A percentile compares a stretch with the other conserved stretches of the same genome.
Conservation (phyloP, 495 filamentous ascomycete species). For the Podospora appendiculata region DNA sequence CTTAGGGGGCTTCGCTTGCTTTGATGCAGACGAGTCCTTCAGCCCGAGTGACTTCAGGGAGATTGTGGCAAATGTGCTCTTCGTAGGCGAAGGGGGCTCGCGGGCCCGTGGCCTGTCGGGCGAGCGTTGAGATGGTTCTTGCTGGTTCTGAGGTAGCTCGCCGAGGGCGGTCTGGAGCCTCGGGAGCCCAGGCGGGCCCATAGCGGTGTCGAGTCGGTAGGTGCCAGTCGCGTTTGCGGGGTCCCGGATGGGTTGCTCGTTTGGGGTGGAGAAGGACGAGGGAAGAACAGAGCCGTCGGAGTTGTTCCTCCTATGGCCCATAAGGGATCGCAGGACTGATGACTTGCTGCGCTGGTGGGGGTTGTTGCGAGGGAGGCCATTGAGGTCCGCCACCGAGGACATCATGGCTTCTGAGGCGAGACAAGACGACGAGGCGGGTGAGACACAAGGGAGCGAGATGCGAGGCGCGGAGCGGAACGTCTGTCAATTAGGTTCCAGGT, state of each 20-base stretch:
- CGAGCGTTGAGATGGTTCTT: conserved; percentile 28
- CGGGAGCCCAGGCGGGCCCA: conserved; percentile 6
- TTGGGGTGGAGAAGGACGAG: conserved; percentile 8
- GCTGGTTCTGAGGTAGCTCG: conserved; percentile 43
- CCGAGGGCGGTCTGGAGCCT: conserved; percentile 32
- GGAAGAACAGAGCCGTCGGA: conserved; percentile 37
- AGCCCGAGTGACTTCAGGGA: conserved; percentile 54
- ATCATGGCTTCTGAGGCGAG: conserved; percentile 3
- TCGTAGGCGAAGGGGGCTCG: conserved; percentile 39
- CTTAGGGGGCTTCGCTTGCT: conserved; percentile 38
- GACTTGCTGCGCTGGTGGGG: conserved; percentile 46
- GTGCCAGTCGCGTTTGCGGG: conserved; percentile 6
- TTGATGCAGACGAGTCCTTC: conserved; percentile 45
- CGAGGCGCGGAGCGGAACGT: neutral
- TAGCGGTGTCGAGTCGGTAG: conserved; percentile 1
- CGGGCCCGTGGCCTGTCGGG: conserved; percentile 28
- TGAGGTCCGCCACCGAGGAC: conserved; percentile 10
- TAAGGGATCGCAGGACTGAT: conserved; percentile 50
- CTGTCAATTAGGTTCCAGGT: neutral
- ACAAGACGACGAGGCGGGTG: neutral
- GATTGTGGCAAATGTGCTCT: conserved; percentile 59
- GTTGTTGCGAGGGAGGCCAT: conserved; percentile 1
- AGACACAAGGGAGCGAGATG: neutral
- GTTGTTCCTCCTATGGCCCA: conserved; percentile 42
- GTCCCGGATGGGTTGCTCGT: too few relatives aligned